A percentile compares a stretch with the other conserved stretches of the same genome.
phyloP scores from a whole-genome alignment of 164 flowering plant genomes.

The Nymphaea thermarum region DNA sequence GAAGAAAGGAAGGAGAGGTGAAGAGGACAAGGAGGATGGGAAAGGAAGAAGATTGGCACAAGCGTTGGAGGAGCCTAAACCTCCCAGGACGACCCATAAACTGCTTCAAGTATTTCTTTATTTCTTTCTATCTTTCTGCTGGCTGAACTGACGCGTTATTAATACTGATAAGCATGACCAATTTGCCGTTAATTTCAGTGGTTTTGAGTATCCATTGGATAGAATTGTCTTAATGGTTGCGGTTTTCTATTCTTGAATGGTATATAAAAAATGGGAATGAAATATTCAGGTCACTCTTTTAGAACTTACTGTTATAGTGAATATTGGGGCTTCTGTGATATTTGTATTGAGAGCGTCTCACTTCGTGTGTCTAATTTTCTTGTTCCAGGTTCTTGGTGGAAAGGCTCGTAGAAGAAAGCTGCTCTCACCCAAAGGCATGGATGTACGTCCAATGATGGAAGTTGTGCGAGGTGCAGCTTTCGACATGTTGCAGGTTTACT shows the following conservation, averaged over 20 bases:
- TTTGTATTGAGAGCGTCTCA: neutral
- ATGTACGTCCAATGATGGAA: conserved; percentile 99
- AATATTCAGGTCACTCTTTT: neutral
- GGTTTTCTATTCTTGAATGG: too few relatives aligned
- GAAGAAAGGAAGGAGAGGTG: conserved; percentile 27
- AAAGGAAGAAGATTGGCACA: conserved; percentile 5
- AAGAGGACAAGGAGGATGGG: conserved; percentile 21
- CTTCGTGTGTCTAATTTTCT: neutral
- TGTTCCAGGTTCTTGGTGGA: conserved; percentile 70
- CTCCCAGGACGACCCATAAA: conserved; percentile 55
- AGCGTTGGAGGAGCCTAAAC: conserved; percentile 25
- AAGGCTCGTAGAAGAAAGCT: conserved; percentile 75
- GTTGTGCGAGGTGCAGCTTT: conserved; percentile 94
- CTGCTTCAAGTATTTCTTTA: conserved; percentile 57
- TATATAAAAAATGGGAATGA: neutral
- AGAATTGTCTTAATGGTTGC: too few relatives aligned
- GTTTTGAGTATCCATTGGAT: too few relatives aligned
- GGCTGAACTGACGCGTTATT: neutral
- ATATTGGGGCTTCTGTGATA: neutral
- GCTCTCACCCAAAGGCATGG: conserved; percentile 88
- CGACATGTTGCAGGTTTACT: conserved; percentile 69
- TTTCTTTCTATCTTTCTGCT: neutral
- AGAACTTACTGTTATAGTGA: neutral
- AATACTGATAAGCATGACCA: neutral
- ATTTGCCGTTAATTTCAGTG: neutral